phyloP scores from a whole-genome alignment of 192 early-diverging fungal genomes.

The Backusella liffmaniae region DNA sequence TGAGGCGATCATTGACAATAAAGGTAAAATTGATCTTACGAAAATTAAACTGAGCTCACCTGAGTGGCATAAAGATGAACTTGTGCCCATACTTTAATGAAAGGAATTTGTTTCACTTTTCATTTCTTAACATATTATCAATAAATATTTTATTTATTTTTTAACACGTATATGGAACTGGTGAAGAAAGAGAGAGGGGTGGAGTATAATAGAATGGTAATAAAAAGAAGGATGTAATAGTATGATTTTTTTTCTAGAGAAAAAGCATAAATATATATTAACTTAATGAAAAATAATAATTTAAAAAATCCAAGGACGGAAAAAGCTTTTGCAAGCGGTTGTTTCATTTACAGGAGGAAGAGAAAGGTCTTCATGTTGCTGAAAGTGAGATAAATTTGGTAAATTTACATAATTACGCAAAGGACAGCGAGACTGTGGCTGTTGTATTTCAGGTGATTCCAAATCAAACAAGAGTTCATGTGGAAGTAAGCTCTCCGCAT shows the following conservation, averaged over 20 bases:
- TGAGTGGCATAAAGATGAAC: conserved; percentile 12
- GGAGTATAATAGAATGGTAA: neutral
- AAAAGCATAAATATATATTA: neutral
- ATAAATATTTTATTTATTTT: neutral
- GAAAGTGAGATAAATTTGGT: conserved; percentile 4
- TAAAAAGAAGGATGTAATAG: neutral
- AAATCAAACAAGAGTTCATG: conserved; percentile 18
- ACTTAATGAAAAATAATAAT: neutral
- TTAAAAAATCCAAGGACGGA: conserved; percentile 18
- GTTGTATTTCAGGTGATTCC: conserved; percentile 1
- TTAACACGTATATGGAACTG: neutral
- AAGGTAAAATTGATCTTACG: conserved; percentile 6
- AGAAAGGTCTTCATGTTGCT: neutral
- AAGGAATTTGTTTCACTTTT: neutral
- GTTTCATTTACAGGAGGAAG: neutral
- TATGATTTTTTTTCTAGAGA: neutral
- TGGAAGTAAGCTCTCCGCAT: conserved; percentile 20
- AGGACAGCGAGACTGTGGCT: neutral
- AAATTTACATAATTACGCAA: neutral
- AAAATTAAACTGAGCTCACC: conserved; percentile 5
- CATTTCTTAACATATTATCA: neutral
- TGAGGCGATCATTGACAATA: neutral
- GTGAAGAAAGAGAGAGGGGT: neutral
- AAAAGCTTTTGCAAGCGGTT: neutral
- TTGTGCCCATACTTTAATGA: neutral